Conservation (phyloP, 495 filamentous ascomycete genomes). For the Neurospora intermedia region DNA sequence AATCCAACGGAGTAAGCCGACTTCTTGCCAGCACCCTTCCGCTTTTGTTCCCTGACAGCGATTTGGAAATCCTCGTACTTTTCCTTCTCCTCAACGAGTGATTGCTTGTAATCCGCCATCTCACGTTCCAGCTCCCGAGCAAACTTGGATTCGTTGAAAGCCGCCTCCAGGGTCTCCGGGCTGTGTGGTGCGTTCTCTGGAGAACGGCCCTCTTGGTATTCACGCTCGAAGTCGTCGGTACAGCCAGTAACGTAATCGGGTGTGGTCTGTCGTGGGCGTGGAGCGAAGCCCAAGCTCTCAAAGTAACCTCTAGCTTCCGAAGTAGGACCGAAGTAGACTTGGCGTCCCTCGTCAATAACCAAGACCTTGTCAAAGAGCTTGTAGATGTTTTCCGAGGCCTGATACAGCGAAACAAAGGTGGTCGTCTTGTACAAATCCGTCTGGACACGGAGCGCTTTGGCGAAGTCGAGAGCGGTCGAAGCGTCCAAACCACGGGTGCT, state of each 20-base stretch:
- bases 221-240: constrained; percentile 73
- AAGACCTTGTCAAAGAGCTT: constrained; percentile 79
- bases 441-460: constrained; percentile 63
- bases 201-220: constrained; percentile 55
- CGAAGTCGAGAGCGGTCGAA: constrained; percentile 63
- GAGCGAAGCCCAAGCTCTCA: constrained; percentile 66
- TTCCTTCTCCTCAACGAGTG: constrained; percentile 49
- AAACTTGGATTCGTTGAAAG: constrained; percentile 55
- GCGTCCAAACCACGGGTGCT: constrained; percentile 75
- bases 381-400: constrained; percentile 79
- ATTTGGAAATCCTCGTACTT: constrained; percentile 62
- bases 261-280: constrained; percentile 72
- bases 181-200: constrained; percentile 53
- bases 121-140: constrained; percentile 47
- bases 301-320: constrained; percentile 66
- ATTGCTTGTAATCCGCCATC: constrained; percentile 54
- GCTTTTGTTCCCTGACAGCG: constrained; percentile 70
- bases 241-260: constrained; percentile 79
- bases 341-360: constrained; percentile 65
- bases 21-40: constrained; percentile 50
- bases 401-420: constrained; percentile 74
- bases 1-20: constrained; percentile 77
- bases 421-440: constrained; percentile 71
- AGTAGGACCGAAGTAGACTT: constrained; percentile 72
- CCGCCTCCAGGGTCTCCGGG: constrained; percentile 51